Evolutionary conservation across 257 asterid species (phyloP), one percentile per base, ranked within the genome.

Genomic region (Lithospermum erythrorhizon): DNA sequence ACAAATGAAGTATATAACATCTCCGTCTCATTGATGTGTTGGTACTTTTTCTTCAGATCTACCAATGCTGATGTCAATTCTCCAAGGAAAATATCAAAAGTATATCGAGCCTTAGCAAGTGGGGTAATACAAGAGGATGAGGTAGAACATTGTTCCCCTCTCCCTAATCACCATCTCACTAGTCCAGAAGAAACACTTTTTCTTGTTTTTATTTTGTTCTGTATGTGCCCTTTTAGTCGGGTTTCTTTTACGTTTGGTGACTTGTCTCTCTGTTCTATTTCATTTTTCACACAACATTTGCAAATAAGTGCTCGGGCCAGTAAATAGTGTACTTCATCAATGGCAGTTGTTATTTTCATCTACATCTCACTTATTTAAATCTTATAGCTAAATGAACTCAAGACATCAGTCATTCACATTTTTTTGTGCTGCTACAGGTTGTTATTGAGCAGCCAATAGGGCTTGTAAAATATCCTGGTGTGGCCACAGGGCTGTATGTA

Each of bases 401-500:
- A 20, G 27, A 53, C 17, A 53, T 53, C 57, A 53, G 4, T 7
- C 11, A 53, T 52, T 52, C n/a, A 6, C 22, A n/a, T 6, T n/a
- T 7, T 6, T 20, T 0, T 53, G 24, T 53, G 24, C 56, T 52
- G 21, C 1, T 57, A 55, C 77, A 90, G 98, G 83, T 86, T 62
- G 59, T 71, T 65, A 70, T 91, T 64, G 85, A 81, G 73, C 95
- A 91, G 64, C 95, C 98, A 65, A 91, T 91, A 80, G 98, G 98
- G 68, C 73, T 77, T 68, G 83, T 84, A 32, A 83, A 74, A 73
- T 91, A 91, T 79, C 85, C 98, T 63, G 98, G 98, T 57, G 95
- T 91, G 57, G 90, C 98, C 53, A 83, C 81, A 67, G 98, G 98
- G 66, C 70, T 91, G 75, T 84, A 91, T 83, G 95, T 89, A 67